Evolutionary conservation across 2,329 filamentous ascomycete genomes (phyloP), one percentile per base, ranked within the genome.

Genomic region (Coniochaeta sp.): DNA sequence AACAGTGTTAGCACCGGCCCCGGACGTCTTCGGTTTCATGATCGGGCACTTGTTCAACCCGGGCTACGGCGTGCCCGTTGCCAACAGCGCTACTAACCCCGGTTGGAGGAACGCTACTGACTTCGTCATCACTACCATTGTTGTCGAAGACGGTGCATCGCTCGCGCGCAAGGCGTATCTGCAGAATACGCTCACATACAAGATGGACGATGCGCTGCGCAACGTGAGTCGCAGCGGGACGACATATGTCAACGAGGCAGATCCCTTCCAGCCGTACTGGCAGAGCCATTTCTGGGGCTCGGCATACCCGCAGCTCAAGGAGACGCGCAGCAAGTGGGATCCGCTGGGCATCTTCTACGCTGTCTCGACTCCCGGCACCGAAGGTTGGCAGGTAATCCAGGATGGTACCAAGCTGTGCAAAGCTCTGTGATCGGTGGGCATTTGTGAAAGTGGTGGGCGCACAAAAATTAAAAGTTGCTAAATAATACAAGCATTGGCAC

Each of bases 231-330:
- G 69, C 52, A 69, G 70, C 28, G 74, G 74, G 1, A 73, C 75
- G 24, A 72, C 75, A 7, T 81, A 81, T 64, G 65, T 79, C 61
- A 81, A 79, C 62, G 79, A 80, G 70, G 67, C 67, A 26, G 67
- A 69, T 50, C 67, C 67, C 1, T 68, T 65, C 60, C 63, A 75
- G 61, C 67, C 68, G 0, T 66, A 77, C 59, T 78, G 70, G 67
- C 68, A 76, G 61, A 61, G 71, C 14, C 64, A 66, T 19, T 78
- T 78, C 66, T 79, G 73, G 68, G 77, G 76, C 12, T 65, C 61
- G 9, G 72, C 74, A 58, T 78, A 78, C 57, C 65, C 67, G 0
- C 63, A 58, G 4, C 64, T 78, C 52, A 60, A 71, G 24, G 58
- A 59, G 6, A 68, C 81, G 28, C 79, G 80, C 68, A 65, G 73